phyloP scores from a whole-genome alignment of 768 basidiomycete species.

The Lepiota subincarnata region DNA sequence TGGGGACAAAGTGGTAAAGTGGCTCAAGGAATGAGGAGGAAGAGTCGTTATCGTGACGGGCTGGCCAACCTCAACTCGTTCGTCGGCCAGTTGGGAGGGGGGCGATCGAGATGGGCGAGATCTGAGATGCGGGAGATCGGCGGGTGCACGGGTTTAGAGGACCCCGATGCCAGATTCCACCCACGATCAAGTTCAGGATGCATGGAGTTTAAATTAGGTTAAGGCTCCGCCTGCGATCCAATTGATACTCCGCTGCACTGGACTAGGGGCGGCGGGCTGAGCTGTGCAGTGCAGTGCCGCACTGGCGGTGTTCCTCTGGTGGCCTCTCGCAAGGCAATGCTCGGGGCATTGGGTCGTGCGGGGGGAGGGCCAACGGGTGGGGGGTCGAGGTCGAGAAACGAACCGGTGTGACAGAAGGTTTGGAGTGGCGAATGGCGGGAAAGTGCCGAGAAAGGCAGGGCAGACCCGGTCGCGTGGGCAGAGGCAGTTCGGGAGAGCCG shows the following conservation, averaged over 20 bases:
- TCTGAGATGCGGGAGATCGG: slow-evolving; percentile 11
- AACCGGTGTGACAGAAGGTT: slow-evolving; percentile 1
- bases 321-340: neutral
- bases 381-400: neutral
- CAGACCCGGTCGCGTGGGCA: neutral
- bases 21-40: too few relatives aligned
- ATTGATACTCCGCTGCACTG: neutral
- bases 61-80: too few relatives aligned
- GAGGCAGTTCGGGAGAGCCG: slow-evolving; percentile 1
- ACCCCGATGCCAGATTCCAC: neutral
- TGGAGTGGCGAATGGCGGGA: neutral
- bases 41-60: too few relatives aligned
- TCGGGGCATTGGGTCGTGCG: too few relatives aligned
- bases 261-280: neutral
- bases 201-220: neutral
- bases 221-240: neutral
- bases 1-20: neutral
- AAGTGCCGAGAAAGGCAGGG: neutral
- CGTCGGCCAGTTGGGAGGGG: too few relatives aligned
- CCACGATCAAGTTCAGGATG: neutral
- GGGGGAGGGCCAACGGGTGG: neutral
- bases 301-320: neutral
- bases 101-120: slow-evolving; percentile 1
- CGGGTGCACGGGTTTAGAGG: slow-evolving; percentile 5
- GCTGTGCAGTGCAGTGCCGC: neutral